Evolutionary conservation across 75 land plant genomes (phyloP).

Genomic region (Pinus taeda): DNA sequence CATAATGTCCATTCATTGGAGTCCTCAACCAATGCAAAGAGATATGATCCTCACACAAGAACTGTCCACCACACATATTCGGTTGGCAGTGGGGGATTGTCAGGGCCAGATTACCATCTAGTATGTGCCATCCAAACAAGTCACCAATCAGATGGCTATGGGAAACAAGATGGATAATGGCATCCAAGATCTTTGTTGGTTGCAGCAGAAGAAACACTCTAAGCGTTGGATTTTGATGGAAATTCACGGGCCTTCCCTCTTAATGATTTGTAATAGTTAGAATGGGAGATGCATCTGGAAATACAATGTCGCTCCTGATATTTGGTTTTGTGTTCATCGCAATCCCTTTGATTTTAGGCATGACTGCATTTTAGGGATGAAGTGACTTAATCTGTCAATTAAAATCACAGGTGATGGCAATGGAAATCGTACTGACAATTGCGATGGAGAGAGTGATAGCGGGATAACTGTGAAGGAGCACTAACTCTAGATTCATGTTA

Average conservation of each 20-base stretch:
- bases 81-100: constrained; percentile 82
- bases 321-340: constrained; percentile 66
- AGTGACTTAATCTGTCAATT: too few relatives aligned
- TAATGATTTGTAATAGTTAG: constrained; percentile 57
- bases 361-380: too few relatives aligned
- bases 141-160: neutral
- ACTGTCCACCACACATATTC: constrained; percentile 51
- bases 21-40: constrained; percentile 59
- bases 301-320: constrained; percentile 70
- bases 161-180: constrained; percentile 13
- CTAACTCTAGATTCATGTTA: too few relatives aligned
- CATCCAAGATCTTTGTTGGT: constrained; percentile 89
- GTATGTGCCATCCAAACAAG: constrained; percentile 51
- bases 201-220: constrained; percentile 25
- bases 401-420: too few relatives aligned
- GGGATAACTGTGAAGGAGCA: too few relatives aligned
- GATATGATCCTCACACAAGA: constrained; percentile 47
- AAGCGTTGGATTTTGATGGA: constrained; percentile 54
- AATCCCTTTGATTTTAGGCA: constrained; percentile 49
- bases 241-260: constrained; percentile 59
- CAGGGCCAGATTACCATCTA: constrained; percentile 85
- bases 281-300: constrained; percentile 64
- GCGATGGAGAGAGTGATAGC: too few relatives aligned
- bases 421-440: too few relatives aligned
- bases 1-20: constrained; percentile 84